phyloP scores from a whole-genome alignment of 1,284 basidiomycete genomes.

The Malassezia sympodialis region DNA sequence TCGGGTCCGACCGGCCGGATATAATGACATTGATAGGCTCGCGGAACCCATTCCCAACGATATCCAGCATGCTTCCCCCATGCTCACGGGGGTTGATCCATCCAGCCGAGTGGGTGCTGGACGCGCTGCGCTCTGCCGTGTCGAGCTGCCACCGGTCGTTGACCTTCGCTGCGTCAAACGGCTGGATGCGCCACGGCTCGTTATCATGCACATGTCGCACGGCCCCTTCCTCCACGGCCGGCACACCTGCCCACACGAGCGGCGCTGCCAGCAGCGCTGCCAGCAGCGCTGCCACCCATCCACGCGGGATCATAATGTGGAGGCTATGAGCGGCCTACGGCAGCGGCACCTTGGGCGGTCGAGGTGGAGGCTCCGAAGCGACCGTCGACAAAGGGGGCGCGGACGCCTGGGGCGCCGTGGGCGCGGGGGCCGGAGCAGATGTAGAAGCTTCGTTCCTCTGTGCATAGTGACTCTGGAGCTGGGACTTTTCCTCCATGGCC shows the following conservation, averaged over 20 bases:
- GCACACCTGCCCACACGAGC: background rate
- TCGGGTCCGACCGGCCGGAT: conserved; percentile 65
- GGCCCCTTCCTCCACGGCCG: background rate
- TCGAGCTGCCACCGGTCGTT: conserved; percentile 22
- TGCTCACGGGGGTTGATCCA: conserved; percentile 31
- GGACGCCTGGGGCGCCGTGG: background rate
- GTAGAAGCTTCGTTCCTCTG: background rate
- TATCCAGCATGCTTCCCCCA: conserved; percentile 39
- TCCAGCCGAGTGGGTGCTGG: background rate
- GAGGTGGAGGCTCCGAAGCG: conserved; percentile 1
- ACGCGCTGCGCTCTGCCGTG: background rate
- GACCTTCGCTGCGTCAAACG: conserved; percentile 22
- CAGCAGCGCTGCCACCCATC: background rate
- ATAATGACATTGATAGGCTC: conserved; percentile 84
- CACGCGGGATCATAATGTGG: background rate
- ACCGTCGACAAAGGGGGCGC: background rate
- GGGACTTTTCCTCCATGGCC: conserved; percentile 12
- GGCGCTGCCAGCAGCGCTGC: background rate
- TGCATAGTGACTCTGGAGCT: conserved; percentile 10
- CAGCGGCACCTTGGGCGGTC: conserved; percentile 14
- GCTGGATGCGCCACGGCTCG: conserved; percentile 1
- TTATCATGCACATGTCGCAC: background rate
- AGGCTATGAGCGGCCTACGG: background rate
- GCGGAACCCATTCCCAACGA: conserved; percentile 63
- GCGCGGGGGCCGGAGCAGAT: background rate